These are phyloP conservation scores for Sambucus nigra DNA, from an alignment of 129 eudicot species.

Conservation along the genomic window DNA sequence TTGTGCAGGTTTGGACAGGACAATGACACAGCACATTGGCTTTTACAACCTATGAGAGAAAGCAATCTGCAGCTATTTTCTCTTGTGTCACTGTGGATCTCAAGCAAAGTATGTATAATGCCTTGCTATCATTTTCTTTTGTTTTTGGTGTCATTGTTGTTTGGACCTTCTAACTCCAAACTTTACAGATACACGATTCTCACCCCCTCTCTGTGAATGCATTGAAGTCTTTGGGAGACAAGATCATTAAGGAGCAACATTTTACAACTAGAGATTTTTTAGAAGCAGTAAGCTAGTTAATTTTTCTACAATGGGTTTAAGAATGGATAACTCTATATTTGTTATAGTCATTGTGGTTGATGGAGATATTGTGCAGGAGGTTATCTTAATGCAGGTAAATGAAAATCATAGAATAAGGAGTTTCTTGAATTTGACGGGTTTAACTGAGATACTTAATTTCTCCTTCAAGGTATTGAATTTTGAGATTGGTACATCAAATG, in stretches of 20 bases:
- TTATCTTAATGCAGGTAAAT: conserved; percentile 61
- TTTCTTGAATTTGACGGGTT: conserved; percentile 5
- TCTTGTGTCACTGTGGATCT: conserved; percentile 70
- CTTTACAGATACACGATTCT: conserved; percentile 57
- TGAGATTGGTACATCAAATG: conserved; percentile 60
- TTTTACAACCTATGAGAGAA: conserved; percentile 55
- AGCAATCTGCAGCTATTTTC: conserved; percentile 79
- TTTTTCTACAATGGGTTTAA: neutral
- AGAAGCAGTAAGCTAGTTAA: conserved; percentile 56
- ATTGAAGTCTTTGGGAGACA: conserved; percentile 50
- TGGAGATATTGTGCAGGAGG: conserved; percentile 49
- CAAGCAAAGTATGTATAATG: conserved; percentile 56
- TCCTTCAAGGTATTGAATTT: conserved; percentile 50
- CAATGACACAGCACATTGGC: conserved; percentile 38
- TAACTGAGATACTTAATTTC: conserved; percentile 3
- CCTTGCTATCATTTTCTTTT: neutral
- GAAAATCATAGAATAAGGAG: neutral
- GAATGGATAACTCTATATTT: conserved; percentile 1
- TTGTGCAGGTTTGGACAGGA: conserved; percentile 27
- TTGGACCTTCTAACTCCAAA: conserved; percentile 4
- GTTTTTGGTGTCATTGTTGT: neutral
- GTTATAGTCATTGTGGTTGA: conserved; percentile 12
- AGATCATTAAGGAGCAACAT: conserved; percentile 57
- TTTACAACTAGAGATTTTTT: conserved; percentile 55
- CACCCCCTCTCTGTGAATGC: conserved; percentile 40